Base-by-base conservation (phyloP, 306 rosid genomes). In the Prunus persica region DNA sequence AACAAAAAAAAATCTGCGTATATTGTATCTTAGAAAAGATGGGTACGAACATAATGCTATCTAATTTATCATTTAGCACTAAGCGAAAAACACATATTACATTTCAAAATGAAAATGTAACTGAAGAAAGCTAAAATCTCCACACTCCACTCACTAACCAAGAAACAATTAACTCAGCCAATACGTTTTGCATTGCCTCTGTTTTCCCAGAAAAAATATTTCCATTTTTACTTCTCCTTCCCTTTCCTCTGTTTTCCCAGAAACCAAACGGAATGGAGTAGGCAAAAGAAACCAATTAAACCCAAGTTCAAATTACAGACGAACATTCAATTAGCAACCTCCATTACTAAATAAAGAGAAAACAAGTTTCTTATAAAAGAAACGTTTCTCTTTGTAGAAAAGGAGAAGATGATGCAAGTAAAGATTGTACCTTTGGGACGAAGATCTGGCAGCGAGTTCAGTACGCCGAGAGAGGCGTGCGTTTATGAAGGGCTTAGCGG, bases 221-320 rank as follows among this genome's bases (percentile, higher is more conserved):
- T 7, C 5, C 30, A 16, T 20, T 60, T 78, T 13, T 10, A 5
- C 30, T 16, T 22, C 15, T 8, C 34, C 65, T 15, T 58, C 9
- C 10, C 52, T 27, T 62, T 32, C 24, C 22, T 20, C 13, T 7
- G 66, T n/a, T 41, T 54, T 50, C n/a, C 4, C 19, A 47, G 58
- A 16, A 71, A 65, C 47, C 56, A 72, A 76, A 43, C 43, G 45
- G n/a, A 54, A 63, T 64, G 71, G 45, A 34, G 76, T 49, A 79
- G 24, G 58, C 45, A 71, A 5, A 16, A 4, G 20, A 66, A 76
- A 70, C 71, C 74, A 54, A 60, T 3, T 71, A 65, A 8, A 16
- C 43, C 60, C 68, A 32, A 73, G 30, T 32, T 27, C 27, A 52
- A 75, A 28, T 28, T 19, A 51, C 27, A 49, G 41, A n/a, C 24